Percentiles rank a stretch among this genome's conserved stretches.
Conservation (phyloP, 2,329 filamentous ascomycete species). For the Ceratocystis alfenasii region DNA sequence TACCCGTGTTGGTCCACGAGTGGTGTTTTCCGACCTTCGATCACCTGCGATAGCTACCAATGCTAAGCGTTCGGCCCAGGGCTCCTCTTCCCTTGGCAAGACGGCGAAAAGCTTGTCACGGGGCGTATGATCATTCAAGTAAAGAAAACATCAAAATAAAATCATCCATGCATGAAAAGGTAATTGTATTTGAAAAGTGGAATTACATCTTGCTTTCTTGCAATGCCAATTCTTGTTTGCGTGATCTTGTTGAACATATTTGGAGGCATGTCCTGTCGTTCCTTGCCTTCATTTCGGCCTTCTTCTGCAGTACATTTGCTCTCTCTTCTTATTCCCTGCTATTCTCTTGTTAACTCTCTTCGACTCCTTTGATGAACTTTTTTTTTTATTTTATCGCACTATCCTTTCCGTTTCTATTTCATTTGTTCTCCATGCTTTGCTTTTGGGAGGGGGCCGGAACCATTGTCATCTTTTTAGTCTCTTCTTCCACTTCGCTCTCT, state of each 20-base stretch:
- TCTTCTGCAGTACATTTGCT: slow-evolving; percentile 7
- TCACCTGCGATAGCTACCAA: background rate
- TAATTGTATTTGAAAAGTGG: background rate
- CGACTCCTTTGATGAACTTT: background rate
- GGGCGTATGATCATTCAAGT: background rate
- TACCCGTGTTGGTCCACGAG: background rate
- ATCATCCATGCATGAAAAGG: background rate
- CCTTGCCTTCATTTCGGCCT: background rate
- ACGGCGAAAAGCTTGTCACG: background rate
- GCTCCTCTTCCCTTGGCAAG: background rate
- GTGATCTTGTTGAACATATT: background rate
- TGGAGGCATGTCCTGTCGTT: background rate
- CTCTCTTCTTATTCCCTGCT: background rate
- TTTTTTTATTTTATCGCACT: slow-evolving; percentile 3
- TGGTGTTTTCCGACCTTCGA: background rate
- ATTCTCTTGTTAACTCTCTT: background rate
- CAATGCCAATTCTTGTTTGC: background rate
- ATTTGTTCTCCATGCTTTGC: slow-evolving; percentile 10
- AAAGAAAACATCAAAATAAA: background rate
- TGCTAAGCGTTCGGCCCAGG: background rate
- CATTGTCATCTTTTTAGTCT: slow-evolving; percentile 1
- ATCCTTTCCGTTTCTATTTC: slow-evolving; percentile 12
- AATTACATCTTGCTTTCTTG: background rate
- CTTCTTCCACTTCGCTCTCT: background rate
- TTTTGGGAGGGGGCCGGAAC: slow-evolving; percentile 7